Conservation (phyloP, 2,329 filamentous ascomycete species). For the Aspergillus pseudoterreus region DNA sequence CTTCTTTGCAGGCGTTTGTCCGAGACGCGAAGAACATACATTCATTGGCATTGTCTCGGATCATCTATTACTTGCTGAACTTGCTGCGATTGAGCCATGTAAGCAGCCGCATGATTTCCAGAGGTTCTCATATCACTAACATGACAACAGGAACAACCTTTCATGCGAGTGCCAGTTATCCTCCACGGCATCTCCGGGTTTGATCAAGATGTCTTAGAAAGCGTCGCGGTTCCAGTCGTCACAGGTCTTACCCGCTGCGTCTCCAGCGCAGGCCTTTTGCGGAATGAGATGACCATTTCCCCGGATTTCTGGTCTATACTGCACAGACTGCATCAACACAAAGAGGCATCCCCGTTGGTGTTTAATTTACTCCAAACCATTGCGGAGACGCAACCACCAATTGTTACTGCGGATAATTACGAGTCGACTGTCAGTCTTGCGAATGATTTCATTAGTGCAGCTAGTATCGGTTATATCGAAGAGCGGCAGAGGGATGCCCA, state of each 20-base stretch:
- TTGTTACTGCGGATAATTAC: slow-evolving; percentile 93
- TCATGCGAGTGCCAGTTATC: slow-evolving; percentile 85
- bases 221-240: slow-evolving; percentile 70
- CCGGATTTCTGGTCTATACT: slow-evolving; percentile 96
- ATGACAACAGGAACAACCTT: slow-evolving; percentile 69
- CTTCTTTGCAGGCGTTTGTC: slow-evolving; percentile 75
- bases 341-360: slow-evolving; percentile 70
- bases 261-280: slow-evolving; percentile 69
- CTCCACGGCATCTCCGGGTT: slow-evolving; percentile 89
- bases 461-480: slow-evolving; percentile 65
- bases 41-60: slow-evolving; percentile 75
- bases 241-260: slow-evolving; percentile 79
- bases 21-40: slow-evolving; percentile 77
- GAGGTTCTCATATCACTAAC: slow-evolving; percentile 12
- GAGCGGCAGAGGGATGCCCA: slow-evolving; percentile 65
- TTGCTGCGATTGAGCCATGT: slow-evolving; percentile 82
- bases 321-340: slow-evolving; percentile 65
- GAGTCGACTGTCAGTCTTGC: slow-evolving; percentile 79
- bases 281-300: slow-evolving; percentile 91
- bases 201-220: slow-evolving; percentile 70
- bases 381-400: slow-evolving; percentile 66
- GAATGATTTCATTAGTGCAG: slow-evolving; percentile 84
- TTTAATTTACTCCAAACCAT: slow-evolving; percentile 84
- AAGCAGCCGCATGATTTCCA: slow-evolving; percentile 33
- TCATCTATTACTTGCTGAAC: slow-evolving; percentile 80